Percentiles rank a stretch among this genome's conserved stretches.
phyloP scores from a whole-genome alignment of 163 green algal genomes.

The Prototheca stagnorum region DNA sequence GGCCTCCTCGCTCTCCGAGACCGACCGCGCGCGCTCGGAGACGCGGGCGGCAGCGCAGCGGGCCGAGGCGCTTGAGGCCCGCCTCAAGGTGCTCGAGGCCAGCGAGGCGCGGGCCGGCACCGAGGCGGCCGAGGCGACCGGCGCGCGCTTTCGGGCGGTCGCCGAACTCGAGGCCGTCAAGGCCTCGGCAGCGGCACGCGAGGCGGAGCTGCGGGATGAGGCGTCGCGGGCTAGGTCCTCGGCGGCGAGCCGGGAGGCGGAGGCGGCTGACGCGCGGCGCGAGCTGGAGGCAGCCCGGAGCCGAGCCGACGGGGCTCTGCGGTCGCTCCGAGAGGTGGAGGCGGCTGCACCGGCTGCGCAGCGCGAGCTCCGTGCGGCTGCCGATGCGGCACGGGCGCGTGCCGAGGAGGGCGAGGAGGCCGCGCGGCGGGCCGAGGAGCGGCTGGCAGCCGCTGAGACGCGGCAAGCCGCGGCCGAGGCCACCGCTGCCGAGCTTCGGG shows the following conservation, averaged over 20 bases:
- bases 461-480: constrained; percentile 21
- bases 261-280: constrained; percentile 7
- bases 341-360: too few relatives aligned
- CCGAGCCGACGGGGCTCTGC: constrained; percentile 8
- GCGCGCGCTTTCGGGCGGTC: constrained; percentile 27
- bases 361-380: too few relatives aligned
- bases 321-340: constrained; percentile 15
- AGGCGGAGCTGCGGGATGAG: constrained; percentile 18
- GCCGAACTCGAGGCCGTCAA: constrained; percentile 19
- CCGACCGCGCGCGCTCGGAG: constrained; percentile 15
- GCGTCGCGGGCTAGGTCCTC: constrained; percentile 5
- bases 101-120: constrained; percentile 15
- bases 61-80: background rate
- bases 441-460: constrained; percentile 15
- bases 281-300: constrained; percentile 13
- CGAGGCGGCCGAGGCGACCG: constrained; percentile 16
- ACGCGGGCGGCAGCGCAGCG: constrained; percentile 9
- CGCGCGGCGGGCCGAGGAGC: constrained; percentile 12
- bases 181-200: constrained; percentile 4
- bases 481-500: constrained; percentile 16
- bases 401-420: background rate
- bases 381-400: background rate
- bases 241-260: constrained; percentile 10
- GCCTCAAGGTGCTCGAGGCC: constrained; percentile 13
- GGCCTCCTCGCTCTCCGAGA: constrained; percentile 15